Evolutionary conservation across 306 rosid genomes (phyloP).

Genomic region (Spatholobus suberectus): DNA sequence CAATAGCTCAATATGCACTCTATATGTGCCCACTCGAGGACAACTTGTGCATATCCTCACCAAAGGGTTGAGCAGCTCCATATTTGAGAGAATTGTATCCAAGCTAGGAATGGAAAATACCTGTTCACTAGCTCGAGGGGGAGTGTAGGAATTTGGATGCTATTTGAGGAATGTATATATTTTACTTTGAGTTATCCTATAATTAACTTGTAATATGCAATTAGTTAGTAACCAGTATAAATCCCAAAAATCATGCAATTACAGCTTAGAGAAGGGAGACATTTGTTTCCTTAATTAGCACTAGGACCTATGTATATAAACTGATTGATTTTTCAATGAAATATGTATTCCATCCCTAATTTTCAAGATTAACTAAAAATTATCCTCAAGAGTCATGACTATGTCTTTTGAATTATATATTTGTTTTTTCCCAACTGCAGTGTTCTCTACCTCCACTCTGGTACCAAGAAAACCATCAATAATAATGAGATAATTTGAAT

Average conservation of each 20-base stretch:
- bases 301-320: background rate
- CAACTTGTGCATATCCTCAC: background rate
- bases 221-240: background rate
- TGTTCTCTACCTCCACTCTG: background rate
- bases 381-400: background rate
- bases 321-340: background rate
- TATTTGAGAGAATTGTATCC: background rate
- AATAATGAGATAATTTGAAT: background rate
- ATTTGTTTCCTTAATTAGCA: background rate
- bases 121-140: background rate
- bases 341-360: background rate
- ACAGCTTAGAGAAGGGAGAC: background rate
- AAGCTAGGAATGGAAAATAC: background rate
- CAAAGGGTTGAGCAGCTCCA: background rate
- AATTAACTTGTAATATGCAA: background rate
- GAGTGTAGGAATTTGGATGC: background rate
- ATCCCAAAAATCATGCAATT: background rate
- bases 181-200: background rate
- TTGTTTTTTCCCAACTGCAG: background rate
- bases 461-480: conserved; percentile 18
- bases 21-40: background rate
- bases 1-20: background rate
- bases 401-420: background rate
- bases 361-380: background rate
- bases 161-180: conserved; percentile 8